Conservation (phyloP, 257 asterid species). For the Coffea eugenioides region DNA sequence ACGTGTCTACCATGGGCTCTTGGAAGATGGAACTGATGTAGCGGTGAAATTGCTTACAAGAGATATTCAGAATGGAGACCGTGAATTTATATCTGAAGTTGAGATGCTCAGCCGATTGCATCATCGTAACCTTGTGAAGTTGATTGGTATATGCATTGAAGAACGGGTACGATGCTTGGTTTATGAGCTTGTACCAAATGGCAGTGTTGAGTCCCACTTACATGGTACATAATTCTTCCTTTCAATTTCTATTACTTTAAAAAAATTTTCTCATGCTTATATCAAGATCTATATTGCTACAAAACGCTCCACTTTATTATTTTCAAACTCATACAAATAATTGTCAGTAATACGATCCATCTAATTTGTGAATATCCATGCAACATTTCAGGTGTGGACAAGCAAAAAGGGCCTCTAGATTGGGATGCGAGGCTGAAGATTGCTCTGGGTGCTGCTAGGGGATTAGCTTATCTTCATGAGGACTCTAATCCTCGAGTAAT, state of each 20-base stretch:
- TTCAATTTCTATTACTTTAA: constrained; percentile 6
- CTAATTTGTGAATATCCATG: constrained; percentile 8
- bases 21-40: constrained; percentile 73
- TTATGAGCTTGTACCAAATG: constrained; percentile 85
- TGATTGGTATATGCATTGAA: constrained; percentile 92
- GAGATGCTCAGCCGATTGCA: constrained; percentile 98
- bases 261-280: not conserved
- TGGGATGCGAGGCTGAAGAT: constrained; percentile 96
- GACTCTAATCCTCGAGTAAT: constrained; percentile 98
- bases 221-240: constrained; percentile 57
- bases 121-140: constrained; percentile 95
- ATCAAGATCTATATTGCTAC: not conserved
- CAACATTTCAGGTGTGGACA: constrained; percentile 60
- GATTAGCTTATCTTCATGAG: constrained; percentile 95
- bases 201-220: constrained; percentile 97
- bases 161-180: constrained; percentile 78
- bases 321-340: not conserved
- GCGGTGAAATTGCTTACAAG: constrained; percentile 85
- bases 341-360: constrained; percentile 5
- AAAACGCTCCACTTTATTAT: not conserved
- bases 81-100: constrained; percentile 94
- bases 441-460: constrained; percentile 98
- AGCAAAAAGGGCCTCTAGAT: constrained; percentile 60
- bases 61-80: constrained; percentile 85
- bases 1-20: constrained; percentile 83